These are phyloP conservation scores for Albatrellus ellisii DNA, from an alignment of 768 basidiomycete genomes.

Conservation along the genomic window DNA sequence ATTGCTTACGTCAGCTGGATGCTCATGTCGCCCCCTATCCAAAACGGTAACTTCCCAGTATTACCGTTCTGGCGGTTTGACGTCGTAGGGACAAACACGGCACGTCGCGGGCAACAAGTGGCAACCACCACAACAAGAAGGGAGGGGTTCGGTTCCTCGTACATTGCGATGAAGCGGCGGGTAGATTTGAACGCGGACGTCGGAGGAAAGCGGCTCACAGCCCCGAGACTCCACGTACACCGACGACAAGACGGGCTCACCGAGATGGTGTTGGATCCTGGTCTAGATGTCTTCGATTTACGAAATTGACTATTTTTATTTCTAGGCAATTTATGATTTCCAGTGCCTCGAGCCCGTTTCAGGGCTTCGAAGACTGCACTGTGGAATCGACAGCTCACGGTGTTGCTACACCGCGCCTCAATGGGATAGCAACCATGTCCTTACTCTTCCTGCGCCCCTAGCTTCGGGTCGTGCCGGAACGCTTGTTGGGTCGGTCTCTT, in stretches of 20 bases:
- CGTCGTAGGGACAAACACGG: conserved; percentile 94
- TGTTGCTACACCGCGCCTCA: conserved; percentile 35
- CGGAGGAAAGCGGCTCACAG: conserved; percentile 81
- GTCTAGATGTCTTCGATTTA: background rate
- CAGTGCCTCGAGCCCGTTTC: conserved; percentile 50
- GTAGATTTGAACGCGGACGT: conserved; percentile 94
- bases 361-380: conserved; percentile 46
- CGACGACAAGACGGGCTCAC: conserved; percentile 32
- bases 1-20: conserved; percentile 98
- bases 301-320: conserved; percentile 15
- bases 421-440: conserved; percentile 55
- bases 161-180: conserved; percentile 99
- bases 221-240: conserved; percentile 69
- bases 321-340: conserved; percentile 71
- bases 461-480: conserved; percentile 35
- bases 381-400: conserved; percentile 38
- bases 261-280: conserved; percentile 35
- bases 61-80: conserved; percentile 99
- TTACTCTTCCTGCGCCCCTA: conserved; percentile 67
- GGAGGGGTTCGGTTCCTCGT: conserved; percentile 93
- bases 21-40: conserved; percentile 87
- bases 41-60: conserved; percentile 92
- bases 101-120: conserved; percentile 43
- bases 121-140: conserved; percentile 79
- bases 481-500: conserved; percentile 21